phyloP scores from a whole-genome alignment of 331 rosid genomes.

The Acacia pycnantha region DNA sequence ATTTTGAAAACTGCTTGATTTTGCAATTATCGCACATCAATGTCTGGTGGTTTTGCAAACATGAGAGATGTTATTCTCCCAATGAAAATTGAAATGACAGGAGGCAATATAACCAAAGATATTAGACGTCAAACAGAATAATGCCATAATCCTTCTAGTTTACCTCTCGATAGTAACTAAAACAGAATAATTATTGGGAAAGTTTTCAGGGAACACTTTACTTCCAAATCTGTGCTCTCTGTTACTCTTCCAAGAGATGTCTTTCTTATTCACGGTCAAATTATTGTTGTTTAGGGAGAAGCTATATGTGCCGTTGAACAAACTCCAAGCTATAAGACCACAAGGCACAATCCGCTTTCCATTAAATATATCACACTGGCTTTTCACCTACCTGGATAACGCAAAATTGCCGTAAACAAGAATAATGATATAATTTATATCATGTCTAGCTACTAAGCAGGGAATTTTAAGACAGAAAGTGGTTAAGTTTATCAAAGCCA shows the following conservation, averaged over 20 bases:
- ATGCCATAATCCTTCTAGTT: too few species aligned
- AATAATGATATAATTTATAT: neutral
- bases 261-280: conserved; percentile 67
- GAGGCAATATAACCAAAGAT: too few species aligned
- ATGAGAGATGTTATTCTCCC: too few species aligned
- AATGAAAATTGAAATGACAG: too few species aligned
- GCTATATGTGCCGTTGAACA: conserved; percentile 86
- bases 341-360: conserved; percentile 68
- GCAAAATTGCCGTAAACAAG: conserved; percentile 4
- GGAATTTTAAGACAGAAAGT: neutral
- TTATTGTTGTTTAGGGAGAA: conserved; percentile 45
- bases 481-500: neutral
- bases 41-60: too few species aligned
- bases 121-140: too few species aligned
- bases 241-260: conserved; percentile 91
- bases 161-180: too few species aligned
- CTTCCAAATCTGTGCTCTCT: conserved; percentile 91
- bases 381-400: conserved; percentile 77
- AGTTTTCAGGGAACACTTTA: conserved; percentile 77
- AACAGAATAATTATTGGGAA: conserved; percentile 55
- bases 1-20: too few species aligned
- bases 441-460: neutral
- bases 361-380: conserved; percentile 56
- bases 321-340: conserved; percentile 98
- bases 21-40: too few species aligned